Evolutionary conservation across 306 rosid genomes (phyloP), one percentile per base, ranked within the genome.

Genomic region (Lablab purpureus): DNA sequence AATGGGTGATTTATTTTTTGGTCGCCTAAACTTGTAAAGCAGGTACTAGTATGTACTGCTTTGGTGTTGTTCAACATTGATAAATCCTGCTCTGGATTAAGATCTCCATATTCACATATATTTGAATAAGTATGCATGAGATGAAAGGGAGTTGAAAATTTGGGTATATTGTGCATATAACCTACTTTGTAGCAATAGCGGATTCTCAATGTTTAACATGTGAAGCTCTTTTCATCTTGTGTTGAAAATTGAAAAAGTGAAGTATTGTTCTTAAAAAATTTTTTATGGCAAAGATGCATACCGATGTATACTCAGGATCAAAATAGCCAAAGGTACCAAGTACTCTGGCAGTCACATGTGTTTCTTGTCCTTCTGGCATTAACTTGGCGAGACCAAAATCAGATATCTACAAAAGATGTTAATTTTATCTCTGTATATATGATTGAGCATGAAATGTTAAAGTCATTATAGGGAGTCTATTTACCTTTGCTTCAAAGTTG

Each of bases 371-470:
- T 82, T 92, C 97, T 47, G 98, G 98, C 98, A 94, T 94, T 30
- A 94, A 84, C 88, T 89, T 94, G 76, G 99, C 99, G 5, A 94
- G 92, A 54, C 99, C 99, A 84, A 94, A 94, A 78, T 94, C 99
- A 11, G 99, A 94, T 83, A 94, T 92, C 99, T 94, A 22, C 67
- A 45, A 67, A 49, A 11, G 4, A 32, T 6, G 13, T 32, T 17
- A 21, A 25, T 25, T 71, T 84, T 75, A 77, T 74, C 34, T 27
- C 17, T 64, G 58, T 55, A 8, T 25, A 32, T 50, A 18, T 34
- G 55, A 67, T 50, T 70, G 14, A 47, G 65, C 60, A 73, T 54
- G 46, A 82, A 60, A 70, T 11, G 13, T 32, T 54, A 32, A 40
- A 72, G 43, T 64, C 28, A 41, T 22, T 23, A 28, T 27, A 47